Evolutionary conservation across 768 basidiomycete species (phyloP), one percentile per base, ranked within the genome.

Genomic region (Termitomyces sp.): DNA sequence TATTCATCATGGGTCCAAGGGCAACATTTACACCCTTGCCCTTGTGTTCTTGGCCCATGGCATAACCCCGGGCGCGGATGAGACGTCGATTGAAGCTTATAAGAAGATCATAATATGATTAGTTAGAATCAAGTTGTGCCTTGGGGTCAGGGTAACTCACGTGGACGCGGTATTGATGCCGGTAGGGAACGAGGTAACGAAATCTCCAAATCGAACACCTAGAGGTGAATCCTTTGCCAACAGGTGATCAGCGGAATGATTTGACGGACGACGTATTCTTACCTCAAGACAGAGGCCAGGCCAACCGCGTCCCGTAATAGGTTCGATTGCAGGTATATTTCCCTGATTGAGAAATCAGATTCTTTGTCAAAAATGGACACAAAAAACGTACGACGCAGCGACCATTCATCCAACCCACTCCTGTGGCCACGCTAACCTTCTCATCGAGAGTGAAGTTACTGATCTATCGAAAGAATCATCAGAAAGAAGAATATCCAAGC

Each of bases 21-120:
- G 85, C 87, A 48, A 95, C 73, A 63, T 97, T 82, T 45, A 91
- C 85, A 23, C 95, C 95, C 66, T 95, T 94, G 27, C 82, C 84
- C 55, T 78, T 78, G 72, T 91, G 88, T 68, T 98, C 95, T 54
- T 77, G 65, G 19, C 93, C 94, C 83, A 97, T 88, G 41, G 81
- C 85, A 3, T 82, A 65, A 3, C 90, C 94, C 27, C 94, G 85
- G 16, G 74, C 71, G 52, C 92, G 88, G 54, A 96, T 84, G 32
- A 96, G 76, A 10, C 78, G 76, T 41, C 88, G 89, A 62, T 92
- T 91, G 72, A 82, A 93, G 34, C 87, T 87, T 50, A 34, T 21
- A 1, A 34, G 12, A 12, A 16, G 8, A 21, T 43, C 21, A 59
- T 21, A 34, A 3, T 54, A 23, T 46, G 21, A 40, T 58, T 19